Conservation (phyloP, 768 basidiomycete genomes). For the Holtermanniella nyarrowii region DNA sequence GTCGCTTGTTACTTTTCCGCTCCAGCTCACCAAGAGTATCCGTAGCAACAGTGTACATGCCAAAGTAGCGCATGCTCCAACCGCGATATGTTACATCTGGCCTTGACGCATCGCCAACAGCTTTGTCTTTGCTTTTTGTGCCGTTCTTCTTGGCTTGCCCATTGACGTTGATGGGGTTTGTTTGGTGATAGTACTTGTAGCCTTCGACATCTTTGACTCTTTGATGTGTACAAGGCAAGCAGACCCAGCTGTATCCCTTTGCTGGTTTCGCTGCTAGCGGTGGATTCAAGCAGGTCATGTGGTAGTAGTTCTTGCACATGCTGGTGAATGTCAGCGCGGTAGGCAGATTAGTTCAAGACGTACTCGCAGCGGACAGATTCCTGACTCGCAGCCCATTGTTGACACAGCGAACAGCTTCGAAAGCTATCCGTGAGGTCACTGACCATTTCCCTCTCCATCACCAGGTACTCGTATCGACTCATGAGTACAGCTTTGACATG, state of each 20-base stretch:
- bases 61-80: slow-evolving; percentile 77
- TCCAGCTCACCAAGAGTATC: slow-evolving; percentile 66
- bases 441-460: slow-evolving; percentile 86
- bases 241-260: slow-evolving; percentile 94
- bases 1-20: neutral
- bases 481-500: slow-evolving; percentile 66
- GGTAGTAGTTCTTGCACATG: slow-evolving; percentile 78
- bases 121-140: slow-evolving; percentile 74
- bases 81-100: slow-evolving; percentile 36
- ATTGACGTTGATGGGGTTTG: slow-evolving; percentile 18
- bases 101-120: slow-evolving; percentile 41
- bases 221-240: slow-evolving; percentile 77
- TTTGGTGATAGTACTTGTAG: slow-evolving; percentile 17
- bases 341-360: slow-evolving; percentile 9
- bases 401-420: slow-evolving; percentile 75
- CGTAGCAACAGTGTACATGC: slow-evolving; percentile 80
- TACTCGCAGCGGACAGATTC: slow-evolving; percentile 43
- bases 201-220: slow-evolving; percentile 51
- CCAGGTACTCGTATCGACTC: slow-evolving; percentile 83
- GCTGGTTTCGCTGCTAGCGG: slow-evolving; percentile 84
- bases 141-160: slow-evolving; percentile 57
- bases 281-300: slow-evolving; percentile 88
- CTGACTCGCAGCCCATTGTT: slow-evolving; percentile 80
- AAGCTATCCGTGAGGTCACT: slow-evolving; percentile 77
- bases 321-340: slow-evolving; percentile 7